A percentile compares a stretch with the other conserved stretches of the same genome.
phyloP scores from a whole-genome alignment of 257 asterid genomes.

The Scutellaria galericulata region DNA sequence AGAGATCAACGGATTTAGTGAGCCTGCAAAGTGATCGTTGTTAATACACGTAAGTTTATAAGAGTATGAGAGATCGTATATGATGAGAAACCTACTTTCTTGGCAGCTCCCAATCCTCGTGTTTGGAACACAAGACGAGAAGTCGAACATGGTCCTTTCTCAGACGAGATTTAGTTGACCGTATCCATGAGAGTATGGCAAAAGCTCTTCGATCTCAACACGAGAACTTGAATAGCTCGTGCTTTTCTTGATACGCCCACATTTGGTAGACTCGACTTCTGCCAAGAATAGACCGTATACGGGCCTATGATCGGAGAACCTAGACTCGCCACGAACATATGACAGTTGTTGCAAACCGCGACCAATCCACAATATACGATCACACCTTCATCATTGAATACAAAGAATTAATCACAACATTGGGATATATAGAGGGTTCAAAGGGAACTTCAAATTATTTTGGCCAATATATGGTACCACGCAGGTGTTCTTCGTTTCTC shows the following conservation, averaged over 20 bases:
- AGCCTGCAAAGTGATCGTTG: slow-evolving; percentile 30
- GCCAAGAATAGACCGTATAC: slow-evolving; percentile 73
- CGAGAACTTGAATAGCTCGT: slow-evolving; percentile 64
- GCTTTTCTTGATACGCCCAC: slow-evolving; percentile 55
- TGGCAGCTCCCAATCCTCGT: too few species aligned
- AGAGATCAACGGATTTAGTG: slow-evolving; percentile 7
- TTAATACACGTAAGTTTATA: too few species aligned
- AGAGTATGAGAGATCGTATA: too few species aligned
- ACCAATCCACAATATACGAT: slow-evolving; percentile 88
- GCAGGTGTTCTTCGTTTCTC: slow-evolving; percentile 95
- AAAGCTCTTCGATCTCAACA: slow-evolving; percentile 81
- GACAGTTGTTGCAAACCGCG: slow-evolving; percentile 77
- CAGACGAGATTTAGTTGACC: slow-evolving; percentile 43
- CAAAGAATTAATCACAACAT: neutral
- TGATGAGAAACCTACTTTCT: too few species aligned
- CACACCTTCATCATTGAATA: slow-evolving; percentile 70
- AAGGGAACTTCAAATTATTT: too few species aligned
- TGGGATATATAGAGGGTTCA: neutral
- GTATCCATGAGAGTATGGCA: slow-evolving; percentile 57
- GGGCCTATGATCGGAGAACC: slow-evolving; percentile 91
- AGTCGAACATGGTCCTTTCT: slow-evolving; percentile 8
- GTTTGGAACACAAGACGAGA: slow-evolving; percentile 2
- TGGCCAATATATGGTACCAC: slow-evolving; percentile 50
- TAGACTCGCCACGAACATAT: slow-evolving; percentile 89
- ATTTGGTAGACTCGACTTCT: slow-evolving; percentile 72